These are phyloP conservation scores for Chlamydomonas schloesseri DNA, from an alignment of 139 green algal species.

Conservation along the genomic window DNA sequence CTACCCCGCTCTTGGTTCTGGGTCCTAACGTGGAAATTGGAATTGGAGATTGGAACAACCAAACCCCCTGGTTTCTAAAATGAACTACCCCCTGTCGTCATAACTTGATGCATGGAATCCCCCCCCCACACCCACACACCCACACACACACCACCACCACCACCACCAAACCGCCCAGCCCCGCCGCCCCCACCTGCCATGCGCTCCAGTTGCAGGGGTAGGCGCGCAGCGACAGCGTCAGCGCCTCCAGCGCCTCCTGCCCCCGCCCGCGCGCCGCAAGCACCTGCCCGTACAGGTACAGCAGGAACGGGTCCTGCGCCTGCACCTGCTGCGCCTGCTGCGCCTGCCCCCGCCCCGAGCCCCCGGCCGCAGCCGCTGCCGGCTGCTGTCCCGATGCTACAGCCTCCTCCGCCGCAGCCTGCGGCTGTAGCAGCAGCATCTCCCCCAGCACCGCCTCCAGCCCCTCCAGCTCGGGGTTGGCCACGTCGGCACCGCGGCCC, in stretches of 20 bases:
- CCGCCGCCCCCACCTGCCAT: slow-evolving; percentile 90
- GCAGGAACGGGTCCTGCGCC: slow-evolving; percentile 68
- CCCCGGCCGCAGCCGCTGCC: background rate
- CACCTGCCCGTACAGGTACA: slow-evolving; percentile 87
- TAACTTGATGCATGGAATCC: too few species aligned
- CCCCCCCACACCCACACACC: too few species aligned
- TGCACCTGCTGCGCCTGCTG: background rate
- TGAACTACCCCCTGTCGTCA: too few species aligned
- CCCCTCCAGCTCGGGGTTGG: slow-evolving; percentile 74
- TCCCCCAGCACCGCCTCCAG: slow-evolving; percentile 61
- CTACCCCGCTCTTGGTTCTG: too few species aligned
- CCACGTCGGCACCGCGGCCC: slow-evolving; percentile 48
- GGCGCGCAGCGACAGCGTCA: slow-evolving; percentile 62
- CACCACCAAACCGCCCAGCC: too few species aligned
- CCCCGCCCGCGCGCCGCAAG: slow-evolving; percentile 69
- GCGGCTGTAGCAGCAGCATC: slow-evolving; percentile 18
- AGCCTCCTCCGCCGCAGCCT: background rate
- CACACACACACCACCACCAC: too few species aligned
- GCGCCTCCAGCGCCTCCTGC: slow-evolving; percentile 52
- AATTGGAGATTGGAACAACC: too few species aligned
- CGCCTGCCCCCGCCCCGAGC: background rate
- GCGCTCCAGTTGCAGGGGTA: slow-evolving; percentile 95
- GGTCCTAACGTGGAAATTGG: too few species aligned
- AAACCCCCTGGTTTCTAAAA: too few species aligned
- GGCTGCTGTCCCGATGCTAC: too few species aligned